A percentile compares a stretch with the other conserved stretches of the same genome.
phyloP scores from a whole-genome alignment of 305 asterid species.

The Rubia tinctorum region DNA sequence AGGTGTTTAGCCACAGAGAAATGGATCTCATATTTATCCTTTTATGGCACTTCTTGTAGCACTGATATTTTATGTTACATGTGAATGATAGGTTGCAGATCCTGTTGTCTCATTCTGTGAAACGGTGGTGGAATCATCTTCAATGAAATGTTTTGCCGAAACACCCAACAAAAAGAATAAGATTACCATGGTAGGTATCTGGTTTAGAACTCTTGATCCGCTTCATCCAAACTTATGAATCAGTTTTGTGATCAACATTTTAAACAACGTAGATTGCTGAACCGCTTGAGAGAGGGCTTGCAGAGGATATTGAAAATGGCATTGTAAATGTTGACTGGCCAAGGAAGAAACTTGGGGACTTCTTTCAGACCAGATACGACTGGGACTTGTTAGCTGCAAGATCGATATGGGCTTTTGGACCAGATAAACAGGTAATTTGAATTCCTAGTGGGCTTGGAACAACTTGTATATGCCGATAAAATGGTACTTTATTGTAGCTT shows the following conservation, averaged over 20 bases:
- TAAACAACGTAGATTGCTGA: constrained; percentile 70
- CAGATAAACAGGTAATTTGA: constrained; percentile 79
- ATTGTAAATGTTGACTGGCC: constrained; percentile 95
- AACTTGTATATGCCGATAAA: neutral
- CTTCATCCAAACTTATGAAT: neutral
- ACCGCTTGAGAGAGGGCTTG: constrained; percentile 95
- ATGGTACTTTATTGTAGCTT: neutral
- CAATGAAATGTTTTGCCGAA: constrained; percentile 98
- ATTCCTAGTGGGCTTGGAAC: neutral
- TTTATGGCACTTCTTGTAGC: neutral
- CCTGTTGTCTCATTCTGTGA: constrained; percentile 98
- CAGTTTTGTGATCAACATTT: constrained; percentile 16
- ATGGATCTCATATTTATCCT: constrained; percentile 6
- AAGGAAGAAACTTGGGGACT: constrained; percentile 81
- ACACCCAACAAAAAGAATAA: constrained; percentile 97
- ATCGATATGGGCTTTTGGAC: constrained; percentile 99
- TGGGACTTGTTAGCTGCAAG: constrained; percentile 99
- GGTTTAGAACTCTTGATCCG: neutral
- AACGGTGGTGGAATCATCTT: constrained; percentile 96
- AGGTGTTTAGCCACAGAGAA: neutral
- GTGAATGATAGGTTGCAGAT: constrained; percentile 76
- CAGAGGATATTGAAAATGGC: constrained; percentile 95
- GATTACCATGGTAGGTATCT: constrained; percentile 83
- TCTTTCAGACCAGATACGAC: constrained; percentile 89
- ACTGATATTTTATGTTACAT: constrained; percentile 3